Base-by-base conservation (phyloP, 2,329 filamentous ascomycete species). In the Aspergillus ustus region DNA sequence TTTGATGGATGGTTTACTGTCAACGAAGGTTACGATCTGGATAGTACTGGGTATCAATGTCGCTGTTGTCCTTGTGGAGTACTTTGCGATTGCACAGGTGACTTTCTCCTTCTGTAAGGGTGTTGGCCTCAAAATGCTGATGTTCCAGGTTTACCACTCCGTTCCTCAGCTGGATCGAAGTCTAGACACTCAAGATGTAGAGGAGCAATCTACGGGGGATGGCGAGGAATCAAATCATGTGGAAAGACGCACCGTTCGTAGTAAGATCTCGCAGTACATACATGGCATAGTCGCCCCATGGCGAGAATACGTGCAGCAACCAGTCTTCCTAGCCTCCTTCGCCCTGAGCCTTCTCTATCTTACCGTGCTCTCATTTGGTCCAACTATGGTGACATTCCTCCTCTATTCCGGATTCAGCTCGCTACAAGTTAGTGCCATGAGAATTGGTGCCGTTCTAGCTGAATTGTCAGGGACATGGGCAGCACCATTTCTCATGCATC, bases 301-400 rank as follows among this genome's bases (percentile, higher is more conserved):
- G 69, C 64, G 61, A 22, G 67, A 70, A 40, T 77, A 77, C 45
- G 57, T 70, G 9, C 40, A 56, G 13, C 72, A 68, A 52, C 63
- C 68, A 1, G 73, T 75, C 5, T 79, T 81, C 60, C 63, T 80
- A 4, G 73, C 84, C 0, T 86, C 84, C 0, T 72, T 85, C 13
- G 77, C 83, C 2, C 69, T 85, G 7, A 79, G 81, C 9, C 69
- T 85, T 3, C 77, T 86, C 15, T 84, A 86, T 67, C 74, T 86
- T 37, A 86, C 84, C 1, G 83, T 85, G 17, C 73, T 87, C 17
- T 82, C 83, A 1, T 86, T 85, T 67, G 77, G 81, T 1, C 80
- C 81, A 1, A 84, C 83, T 7, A 85, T 86, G 78, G 77, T 85
- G 45, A 86, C 84, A 0, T 87, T 83, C 61, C 74, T 87, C 3